These are phyloP conservation scores for Pestalotiopsis sp. DNA, from an alignment of 2,329 filamentous ascomycete species.

Conservation along the genomic window DNA sequence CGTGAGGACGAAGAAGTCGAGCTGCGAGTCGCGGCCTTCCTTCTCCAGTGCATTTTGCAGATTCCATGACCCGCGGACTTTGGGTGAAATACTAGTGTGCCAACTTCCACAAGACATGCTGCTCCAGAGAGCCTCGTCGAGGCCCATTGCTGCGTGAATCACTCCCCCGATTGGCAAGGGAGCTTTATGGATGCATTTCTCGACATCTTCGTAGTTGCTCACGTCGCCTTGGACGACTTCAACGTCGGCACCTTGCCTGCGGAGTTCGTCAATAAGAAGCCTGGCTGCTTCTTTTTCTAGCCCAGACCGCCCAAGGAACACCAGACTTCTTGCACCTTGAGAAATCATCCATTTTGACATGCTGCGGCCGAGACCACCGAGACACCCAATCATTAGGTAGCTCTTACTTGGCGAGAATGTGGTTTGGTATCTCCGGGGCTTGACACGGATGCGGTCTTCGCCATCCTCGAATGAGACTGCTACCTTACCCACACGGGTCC, in stretches of 20 bases:
- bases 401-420: too few relatives aligned
- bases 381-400: not conserved
- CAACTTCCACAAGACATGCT: not conserved
- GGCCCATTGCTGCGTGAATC: conserved; percentile 23
- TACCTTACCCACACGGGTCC: too few relatives aligned
- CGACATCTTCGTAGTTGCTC: conserved; percentile 14
- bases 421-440: too few relatives aligned
- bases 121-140: conserved; percentile 15
- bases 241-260: not conserved
- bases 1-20: conserved; percentile 34
- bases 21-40: conserved; percentile 3
- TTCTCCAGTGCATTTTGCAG: not conserved
- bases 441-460: too few relatives aligned
- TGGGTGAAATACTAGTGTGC: not conserved
- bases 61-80: not conserved
- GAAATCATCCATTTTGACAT: not conserved
- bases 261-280: not conserved
- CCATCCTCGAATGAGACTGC: too few relatives aligned
- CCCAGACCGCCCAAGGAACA: not conserved
- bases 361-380: not conserved
- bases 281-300: not conserved
- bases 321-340: not conserved
- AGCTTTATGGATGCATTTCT: conserved; percentile 16
- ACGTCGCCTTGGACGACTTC: conserved; percentile 19
- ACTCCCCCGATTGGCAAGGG: conserved; percentile 5